Evolutionary conservation across 345 rosid species (phyloP).

Genomic region (Camelina neglecta): DNA sequence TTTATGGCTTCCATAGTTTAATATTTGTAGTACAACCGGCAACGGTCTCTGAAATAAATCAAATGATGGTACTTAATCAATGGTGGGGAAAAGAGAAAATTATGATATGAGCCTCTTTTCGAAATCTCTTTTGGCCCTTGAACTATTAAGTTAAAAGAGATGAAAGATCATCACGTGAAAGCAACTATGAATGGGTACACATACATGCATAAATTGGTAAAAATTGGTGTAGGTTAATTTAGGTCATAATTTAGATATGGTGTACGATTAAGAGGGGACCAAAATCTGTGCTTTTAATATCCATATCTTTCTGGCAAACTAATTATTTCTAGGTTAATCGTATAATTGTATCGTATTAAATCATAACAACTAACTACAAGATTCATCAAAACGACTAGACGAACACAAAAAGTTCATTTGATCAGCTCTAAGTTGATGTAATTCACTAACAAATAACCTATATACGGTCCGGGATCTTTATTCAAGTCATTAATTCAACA

Average conservation of each 20-base stretch:
- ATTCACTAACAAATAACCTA: not conserved
- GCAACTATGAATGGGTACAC: constrained; percentile 24
- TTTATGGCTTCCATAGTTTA: not conserved
- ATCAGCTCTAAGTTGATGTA: not conserved
- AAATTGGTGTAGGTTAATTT: constrained; percentile 7
- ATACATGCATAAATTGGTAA: constrained; percentile 22
- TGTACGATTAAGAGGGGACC: constrained; percentile 38
- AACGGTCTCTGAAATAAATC: constrained; percentile 16
- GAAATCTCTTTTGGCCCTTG: constrained; percentile 6
- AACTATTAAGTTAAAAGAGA: constrained; percentile 10
- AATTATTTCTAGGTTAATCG: not conserved
- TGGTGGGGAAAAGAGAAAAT: not conserved
- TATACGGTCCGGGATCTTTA: not conserved
- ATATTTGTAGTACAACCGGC: constrained; percentile 21
- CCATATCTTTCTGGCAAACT: constrained; percentile 3
- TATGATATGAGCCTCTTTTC: not conserved
- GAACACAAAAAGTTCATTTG: constrained; percentile 9
- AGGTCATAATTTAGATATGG: constrained; percentile 20
- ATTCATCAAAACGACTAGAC: constrained; percentile 11
- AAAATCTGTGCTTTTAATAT: constrained; percentile 27
- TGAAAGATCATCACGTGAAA: constrained; percentile 34
- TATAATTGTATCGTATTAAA: not conserved
- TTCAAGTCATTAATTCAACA: not conserved
- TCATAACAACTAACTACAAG: not conserved
- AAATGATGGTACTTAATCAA: constrained; percentile 3